A percentile compares a stretch with the other conserved stretches of the same genome.
Conservation (phyloP, 805 yeast species). For the Myxozyma udenii region DNA sequence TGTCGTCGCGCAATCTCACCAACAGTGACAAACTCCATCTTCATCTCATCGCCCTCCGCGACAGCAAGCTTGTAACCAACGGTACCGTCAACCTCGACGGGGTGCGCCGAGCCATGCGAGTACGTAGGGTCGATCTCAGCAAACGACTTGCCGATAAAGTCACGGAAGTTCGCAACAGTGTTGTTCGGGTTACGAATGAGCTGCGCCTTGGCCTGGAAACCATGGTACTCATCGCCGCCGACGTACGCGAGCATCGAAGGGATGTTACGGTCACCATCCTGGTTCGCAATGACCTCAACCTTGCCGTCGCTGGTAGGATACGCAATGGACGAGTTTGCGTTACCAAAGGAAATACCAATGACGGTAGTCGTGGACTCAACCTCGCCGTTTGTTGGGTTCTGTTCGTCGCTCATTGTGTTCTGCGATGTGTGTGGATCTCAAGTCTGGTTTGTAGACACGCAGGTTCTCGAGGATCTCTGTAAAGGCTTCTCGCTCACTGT, state of each 20-base stretch:
- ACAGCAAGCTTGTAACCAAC: constrained; percentile 22
- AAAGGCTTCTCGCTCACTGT: no score
- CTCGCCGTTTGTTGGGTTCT: not conserved
- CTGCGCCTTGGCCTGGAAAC: constrained; percentile 92
- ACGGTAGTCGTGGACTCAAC: constrained; percentile 45
- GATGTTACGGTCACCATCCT: constrained; percentile 96
- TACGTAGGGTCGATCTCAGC: constrained; percentile 64
- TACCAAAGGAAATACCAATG: constrained; percentile 95
- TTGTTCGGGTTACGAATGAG: constrained; percentile 82
- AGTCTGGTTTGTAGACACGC: no score
- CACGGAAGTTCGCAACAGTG: constrained; percentile 90
- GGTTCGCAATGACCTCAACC: constrained; percentile 97
- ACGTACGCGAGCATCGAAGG: constrained; percentile 90
- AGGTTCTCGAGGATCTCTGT: no score
- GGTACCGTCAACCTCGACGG: constrained; percentile 45
- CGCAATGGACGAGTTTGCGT: constrained; percentile 92
- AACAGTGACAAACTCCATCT: constrained; percentile 57
- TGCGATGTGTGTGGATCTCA: no score
- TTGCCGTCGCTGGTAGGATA: constrained; percentile 75
- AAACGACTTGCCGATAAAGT: constrained; percentile 75
- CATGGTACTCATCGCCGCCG: constrained; percentile 94
- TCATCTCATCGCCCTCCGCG: constrained; percentile 38
- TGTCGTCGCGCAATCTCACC: constrained; percentile 83
- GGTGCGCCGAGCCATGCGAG: constrained; percentile 64
- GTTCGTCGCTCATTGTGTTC: not conserved